Evolutionary conservation across 345 rosid genomes (phyloP).

Genomic region (Salix koriyanagi): DNA sequence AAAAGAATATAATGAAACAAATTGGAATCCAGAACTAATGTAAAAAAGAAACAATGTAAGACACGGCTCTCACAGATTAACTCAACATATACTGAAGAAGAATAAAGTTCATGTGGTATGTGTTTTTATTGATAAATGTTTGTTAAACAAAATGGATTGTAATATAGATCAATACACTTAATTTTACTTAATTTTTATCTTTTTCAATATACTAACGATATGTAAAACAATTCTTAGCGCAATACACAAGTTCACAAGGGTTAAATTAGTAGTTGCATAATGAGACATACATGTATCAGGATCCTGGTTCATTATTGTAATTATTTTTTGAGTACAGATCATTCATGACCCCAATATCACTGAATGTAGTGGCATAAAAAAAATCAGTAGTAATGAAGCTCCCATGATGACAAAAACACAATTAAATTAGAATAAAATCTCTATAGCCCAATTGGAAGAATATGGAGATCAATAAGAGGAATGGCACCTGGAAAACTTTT

Average conservation of each 20-base stretch:
- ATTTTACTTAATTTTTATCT: background rate
- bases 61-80: no score
- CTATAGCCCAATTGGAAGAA: constrained; percentile 3
- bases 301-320: background rate
- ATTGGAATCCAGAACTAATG: background rate
- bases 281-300: background rate
- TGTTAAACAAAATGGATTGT: background rate
- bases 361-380: background rate
- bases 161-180: background rate
- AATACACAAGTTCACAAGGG: background rate
- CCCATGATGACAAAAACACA: background rate
- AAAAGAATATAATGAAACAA: background rate
- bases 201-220: background rate
- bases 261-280: background rate
- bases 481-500: constrained; percentile 55
- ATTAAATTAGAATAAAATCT: no score
- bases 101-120: no score
- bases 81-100: background rate
- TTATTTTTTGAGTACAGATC: background rate
- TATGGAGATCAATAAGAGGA: constrained; percentile 7
- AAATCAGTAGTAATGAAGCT: background rate
- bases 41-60: background rate
- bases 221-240: background rate
- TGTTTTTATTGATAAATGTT: background rate
- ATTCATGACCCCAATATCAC: background rate